Evolutionary conservation across 169 alveolate genomes (phyloP).

Genomic region (Miamiensis avidus): DNA sequence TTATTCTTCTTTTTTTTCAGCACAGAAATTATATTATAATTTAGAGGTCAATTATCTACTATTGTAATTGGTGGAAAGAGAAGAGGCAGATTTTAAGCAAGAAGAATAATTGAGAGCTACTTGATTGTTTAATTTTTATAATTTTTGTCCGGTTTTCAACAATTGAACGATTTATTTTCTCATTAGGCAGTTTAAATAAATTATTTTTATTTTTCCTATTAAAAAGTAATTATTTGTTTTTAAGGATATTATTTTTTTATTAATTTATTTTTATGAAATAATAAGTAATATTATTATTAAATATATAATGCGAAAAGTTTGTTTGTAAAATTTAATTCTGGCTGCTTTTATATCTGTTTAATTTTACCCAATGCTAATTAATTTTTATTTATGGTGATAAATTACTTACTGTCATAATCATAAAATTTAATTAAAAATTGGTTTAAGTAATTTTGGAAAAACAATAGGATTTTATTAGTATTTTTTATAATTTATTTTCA

Average conservation of each 20-base stretch:
- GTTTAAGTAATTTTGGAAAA: no score
- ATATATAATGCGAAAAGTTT: no score
- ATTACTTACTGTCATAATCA: no score
- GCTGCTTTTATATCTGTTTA: not conserved
- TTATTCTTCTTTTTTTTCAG: not conserved
- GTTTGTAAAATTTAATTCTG: not conserved
- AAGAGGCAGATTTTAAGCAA: not conserved
- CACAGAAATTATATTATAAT: not conserved
- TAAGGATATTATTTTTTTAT: no score
- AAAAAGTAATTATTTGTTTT: not conserved
- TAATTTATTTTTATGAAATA: no score
- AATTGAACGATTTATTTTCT: not conserved
- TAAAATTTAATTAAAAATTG: no score
- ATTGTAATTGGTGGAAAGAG: not conserved
- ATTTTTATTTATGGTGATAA: not conserved
- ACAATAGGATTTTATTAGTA: no score
- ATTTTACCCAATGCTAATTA: not conserved
- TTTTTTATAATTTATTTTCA: no score
- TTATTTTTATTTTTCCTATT: no score
- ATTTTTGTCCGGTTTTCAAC: no score
- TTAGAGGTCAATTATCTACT: not conserved
- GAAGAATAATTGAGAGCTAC: not conserved
- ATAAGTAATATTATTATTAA: not conserved
- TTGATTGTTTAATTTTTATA: not conserved
- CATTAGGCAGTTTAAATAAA: no score